phyloP scores from a whole-genome alignment of 129 eudicot species.

The Kitagawia praeruptora region DNA sequence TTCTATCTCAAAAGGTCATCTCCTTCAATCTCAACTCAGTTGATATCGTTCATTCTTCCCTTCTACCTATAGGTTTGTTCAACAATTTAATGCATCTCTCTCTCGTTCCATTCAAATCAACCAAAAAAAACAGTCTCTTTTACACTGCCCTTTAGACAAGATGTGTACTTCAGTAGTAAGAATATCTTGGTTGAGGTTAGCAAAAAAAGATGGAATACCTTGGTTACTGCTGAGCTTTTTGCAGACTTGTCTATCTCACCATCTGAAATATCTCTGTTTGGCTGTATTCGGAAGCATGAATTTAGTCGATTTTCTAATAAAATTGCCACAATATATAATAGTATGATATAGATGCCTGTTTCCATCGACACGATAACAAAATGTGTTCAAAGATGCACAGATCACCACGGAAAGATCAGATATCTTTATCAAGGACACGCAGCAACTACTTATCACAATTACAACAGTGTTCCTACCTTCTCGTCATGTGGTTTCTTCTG shows the following conservation, averaged over 20 bases:
- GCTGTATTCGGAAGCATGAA: neutral
- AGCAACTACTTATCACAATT: neutral
- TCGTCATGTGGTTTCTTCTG: neutral
- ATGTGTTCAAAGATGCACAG: neutral
- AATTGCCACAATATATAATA: neutral
- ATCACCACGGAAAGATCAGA: neutral
- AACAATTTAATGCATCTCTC: no score
- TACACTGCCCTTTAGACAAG: neutral
- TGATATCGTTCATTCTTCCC: no score
- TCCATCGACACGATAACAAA: neutral
- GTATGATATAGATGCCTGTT: neutral
- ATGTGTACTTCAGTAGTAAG: neutral
- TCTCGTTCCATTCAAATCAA: no score
- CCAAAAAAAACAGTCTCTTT: no score
- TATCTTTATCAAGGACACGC: neutral
- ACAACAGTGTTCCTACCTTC: neutral
- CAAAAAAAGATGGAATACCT: neutral
- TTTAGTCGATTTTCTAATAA: neutral
- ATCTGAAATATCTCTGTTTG: neutral
- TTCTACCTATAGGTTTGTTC: no score
- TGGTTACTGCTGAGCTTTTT: neutral
- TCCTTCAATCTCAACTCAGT: no score
- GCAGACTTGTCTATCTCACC: slow-evolving; percentile 6
- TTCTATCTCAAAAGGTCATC: no score
- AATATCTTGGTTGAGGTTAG: neutral